Evolutionary conservation across 2,329 filamentous ascomycete genomes (phyloP), one percentile per base, ranked within the genome.

Genomic region (Aureobasidium sp.): DNA sequence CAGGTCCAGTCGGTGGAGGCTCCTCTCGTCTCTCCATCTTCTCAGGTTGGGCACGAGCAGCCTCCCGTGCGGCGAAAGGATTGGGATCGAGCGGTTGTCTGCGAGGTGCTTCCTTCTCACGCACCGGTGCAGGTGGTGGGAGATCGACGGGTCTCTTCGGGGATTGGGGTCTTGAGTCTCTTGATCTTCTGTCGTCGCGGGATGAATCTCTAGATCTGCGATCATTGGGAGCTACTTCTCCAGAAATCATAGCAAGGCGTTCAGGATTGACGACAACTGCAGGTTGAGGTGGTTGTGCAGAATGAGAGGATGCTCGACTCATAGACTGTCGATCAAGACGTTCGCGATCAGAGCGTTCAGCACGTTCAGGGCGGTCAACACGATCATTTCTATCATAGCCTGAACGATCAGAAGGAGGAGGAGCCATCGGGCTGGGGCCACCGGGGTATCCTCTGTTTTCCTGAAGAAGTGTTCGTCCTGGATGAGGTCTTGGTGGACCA

Each of bases 1-100:
- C 55, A 59, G 83, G 83, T 17, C 82, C 82, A 24, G 78, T 79
- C 6, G 83, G 83, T 48, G 81, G 75, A 41, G 69, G 70, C 29
- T 75, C 72, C 53, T 77, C 75, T 12, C 71, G 66, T 26, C 74
- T 74, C 7, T 74, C 71, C 27, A 72, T 13, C 15, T 29, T 61
- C 12, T 59, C 55, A 5, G 32, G 41, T 3, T 29, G 26, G 12
- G n/a, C 43, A 29, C 55, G 55, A 24, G 71, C 66, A n/a, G 73
- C 73, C 8, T 75, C 72, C 6, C 50, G 67, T 17, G 62, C 50
- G 12, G 67, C 63, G 27, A 53, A 34, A 26, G 64, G 65, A 32
- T 59, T 44, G 27, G 63, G 55, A 39, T 70, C 70, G 15, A 69
- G 67, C 43, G 66, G 50, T 34, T 62, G 63, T 26, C 70, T 68